A percentile compares a stretch with the other conserved stretches of the same genome.
phyloP scores from a whole-genome alignment of 2,329 filamentous ascomycete genomes.

The Trichoderma hamatum region DNA sequence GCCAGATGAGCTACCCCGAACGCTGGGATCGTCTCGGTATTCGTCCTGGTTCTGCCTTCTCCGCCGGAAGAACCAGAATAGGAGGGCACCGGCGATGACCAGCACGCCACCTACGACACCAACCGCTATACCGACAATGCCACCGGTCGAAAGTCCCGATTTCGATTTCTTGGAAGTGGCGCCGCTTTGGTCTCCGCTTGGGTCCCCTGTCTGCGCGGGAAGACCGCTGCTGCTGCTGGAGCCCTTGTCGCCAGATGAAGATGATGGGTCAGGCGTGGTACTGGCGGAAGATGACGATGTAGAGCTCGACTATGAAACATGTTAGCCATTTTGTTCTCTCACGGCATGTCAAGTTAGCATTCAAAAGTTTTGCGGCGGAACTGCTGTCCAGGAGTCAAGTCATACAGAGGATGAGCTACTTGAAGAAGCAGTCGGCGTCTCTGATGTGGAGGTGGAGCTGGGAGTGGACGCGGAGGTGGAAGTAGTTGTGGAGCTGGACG shows the following conservation, averaged over 20 bases:
- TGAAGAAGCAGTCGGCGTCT: conserved; percentile 30
- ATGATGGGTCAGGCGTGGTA: not conserved
- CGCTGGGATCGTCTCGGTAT: conserved; percentile 50
- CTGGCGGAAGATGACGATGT: not conserved
- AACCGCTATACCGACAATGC: conserved; percentile 56
- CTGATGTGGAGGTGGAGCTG: conserved; percentile 28
- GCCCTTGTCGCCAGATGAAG: conserved; percentile 46
- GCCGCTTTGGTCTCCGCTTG: conserved; percentile 30
- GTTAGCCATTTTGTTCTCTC: conserved; percentile 10
- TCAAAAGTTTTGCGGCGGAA: conserved; percentile 2
- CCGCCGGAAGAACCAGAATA: conserved; percentile 50
- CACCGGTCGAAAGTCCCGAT: conserved; percentile 47
- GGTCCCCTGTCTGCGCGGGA: conserved; percentile 42
- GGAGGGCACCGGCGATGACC: conserved; percentile 40
- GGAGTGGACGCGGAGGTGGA: conserved; percentile 31
- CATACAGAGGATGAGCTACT: conserved; percentile 47
- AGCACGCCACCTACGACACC: conserved; percentile 53
- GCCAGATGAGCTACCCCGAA: conserved; percentile 55
- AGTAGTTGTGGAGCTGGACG: conserved; percentile 30
- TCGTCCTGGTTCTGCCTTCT: conserved; percentile 49
- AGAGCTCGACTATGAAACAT: conserved; percentile 26
- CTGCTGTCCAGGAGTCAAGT: conserved; percentile 29
- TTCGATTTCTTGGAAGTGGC: conserved; percentile 28
- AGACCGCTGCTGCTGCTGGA: conserved; percentile 52
- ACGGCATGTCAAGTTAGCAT: conserved; percentile 6